phyloP scores from a whole-genome alignment of 1,284 basidiomycete species.

The Pseudozyma hubeiensis region DNA sequence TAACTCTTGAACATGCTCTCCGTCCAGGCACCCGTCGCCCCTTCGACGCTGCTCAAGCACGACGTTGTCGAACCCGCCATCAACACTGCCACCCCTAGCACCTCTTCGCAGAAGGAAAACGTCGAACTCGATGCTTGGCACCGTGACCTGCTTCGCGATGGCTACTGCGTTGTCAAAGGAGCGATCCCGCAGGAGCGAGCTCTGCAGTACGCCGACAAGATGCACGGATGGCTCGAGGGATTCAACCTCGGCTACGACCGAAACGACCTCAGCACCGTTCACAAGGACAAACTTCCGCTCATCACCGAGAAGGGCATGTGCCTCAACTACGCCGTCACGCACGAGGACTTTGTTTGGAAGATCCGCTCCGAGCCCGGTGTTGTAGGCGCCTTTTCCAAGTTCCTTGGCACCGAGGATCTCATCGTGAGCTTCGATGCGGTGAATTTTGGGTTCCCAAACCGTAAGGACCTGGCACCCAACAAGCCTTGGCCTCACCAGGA shows the following conservation, averaged over 20 bases:
- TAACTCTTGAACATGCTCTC: slow-evolving; percentile 11
- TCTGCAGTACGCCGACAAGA: slow-evolving; percentile 63
- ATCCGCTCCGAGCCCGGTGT: slow-evolving; percentile 68
- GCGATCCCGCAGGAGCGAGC: slow-evolving; percentile 65
- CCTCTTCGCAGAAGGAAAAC: slow-evolving; percentile 1
- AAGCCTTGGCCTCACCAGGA: slow-evolving; percentile 70
- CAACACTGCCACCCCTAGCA: neutral
- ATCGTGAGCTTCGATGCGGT: slow-evolving; percentile 67
- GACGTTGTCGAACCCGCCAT: slow-evolving; percentile 7
- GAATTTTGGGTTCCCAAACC: slow-evolving; percentile 17
- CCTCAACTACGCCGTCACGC: slow-evolving; percentile 65
- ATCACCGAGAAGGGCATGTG: slow-evolving; percentile 62
- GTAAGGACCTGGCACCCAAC: slow-evolving; percentile 41
- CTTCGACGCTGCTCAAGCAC: slow-evolving; percentile 21
- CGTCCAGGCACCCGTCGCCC: slow-evolving; percentile 12
- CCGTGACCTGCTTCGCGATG: slow-evolving; percentile 46
- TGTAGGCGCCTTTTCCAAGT: slow-evolving; percentile 67
- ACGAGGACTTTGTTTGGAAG: slow-evolving; percentile 70
- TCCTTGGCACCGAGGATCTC: slow-evolving; percentile 70
- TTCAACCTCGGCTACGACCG: slow-evolving; percentile 69
- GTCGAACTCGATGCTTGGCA: slow-evolving; percentile 33
- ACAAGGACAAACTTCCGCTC: slow-evolving; percentile 65
- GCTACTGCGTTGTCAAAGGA: slow-evolving; percentile 67
- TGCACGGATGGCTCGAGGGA: slow-evolving; percentile 68
- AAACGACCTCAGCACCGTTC: slow-evolving; percentile 68